Percentiles rank a stretch among this genome's conserved stretches.
Evolutionary conservation across 257 asterid species (phyloP).

Genomic region (Ajuga chamaepitys): DNA sequence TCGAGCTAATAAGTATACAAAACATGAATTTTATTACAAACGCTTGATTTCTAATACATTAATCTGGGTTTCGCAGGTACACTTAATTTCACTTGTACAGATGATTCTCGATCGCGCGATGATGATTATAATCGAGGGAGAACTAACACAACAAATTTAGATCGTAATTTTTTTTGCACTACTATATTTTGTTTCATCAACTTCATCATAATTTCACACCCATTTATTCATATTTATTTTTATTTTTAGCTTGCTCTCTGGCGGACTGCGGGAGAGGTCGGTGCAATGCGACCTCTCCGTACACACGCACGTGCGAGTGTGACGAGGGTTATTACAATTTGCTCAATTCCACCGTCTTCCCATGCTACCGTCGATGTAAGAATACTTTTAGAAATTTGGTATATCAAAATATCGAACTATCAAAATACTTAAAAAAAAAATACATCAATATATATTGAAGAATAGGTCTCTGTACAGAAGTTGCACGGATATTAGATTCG

Average conservation of each 20-base stretch:
- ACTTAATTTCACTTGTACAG: slow-evolving; percentile 32
- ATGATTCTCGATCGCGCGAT: slow-evolving; percentile 28
- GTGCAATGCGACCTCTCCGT: slow-evolving; percentile 41
- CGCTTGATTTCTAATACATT: background rate
- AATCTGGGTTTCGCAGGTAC: slow-evolving; percentile 35
- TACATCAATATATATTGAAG: no score
- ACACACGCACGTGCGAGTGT: slow-evolving; percentile 43
- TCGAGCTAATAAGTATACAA: no score
- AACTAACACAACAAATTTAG: slow-evolving; percentile 30
- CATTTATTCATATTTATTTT: background rate
- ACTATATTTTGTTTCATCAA: background rate
- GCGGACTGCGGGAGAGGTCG: slow-evolving; percentile 69
- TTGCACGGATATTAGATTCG: no score
- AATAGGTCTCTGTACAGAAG: no score
- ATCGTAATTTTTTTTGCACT: slow-evolving; percentile 32
- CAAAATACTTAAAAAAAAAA: no score
- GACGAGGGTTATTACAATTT: slow-evolving; percentile 51
- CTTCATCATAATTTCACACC: background rate
- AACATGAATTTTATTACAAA: background rate
- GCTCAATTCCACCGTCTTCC: slow-evolving; percentile 46
- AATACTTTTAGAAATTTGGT: no score
- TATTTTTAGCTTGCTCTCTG: slow-evolving; percentile 40
- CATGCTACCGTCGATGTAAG: slow-evolving; percentile 67
- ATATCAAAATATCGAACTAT: no score
- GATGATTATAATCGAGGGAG: slow-evolving; percentile 6